Conservation (phyloP, 2,329 filamentous ascomycete genomes). For the Botrytis galanthina region DNA sequence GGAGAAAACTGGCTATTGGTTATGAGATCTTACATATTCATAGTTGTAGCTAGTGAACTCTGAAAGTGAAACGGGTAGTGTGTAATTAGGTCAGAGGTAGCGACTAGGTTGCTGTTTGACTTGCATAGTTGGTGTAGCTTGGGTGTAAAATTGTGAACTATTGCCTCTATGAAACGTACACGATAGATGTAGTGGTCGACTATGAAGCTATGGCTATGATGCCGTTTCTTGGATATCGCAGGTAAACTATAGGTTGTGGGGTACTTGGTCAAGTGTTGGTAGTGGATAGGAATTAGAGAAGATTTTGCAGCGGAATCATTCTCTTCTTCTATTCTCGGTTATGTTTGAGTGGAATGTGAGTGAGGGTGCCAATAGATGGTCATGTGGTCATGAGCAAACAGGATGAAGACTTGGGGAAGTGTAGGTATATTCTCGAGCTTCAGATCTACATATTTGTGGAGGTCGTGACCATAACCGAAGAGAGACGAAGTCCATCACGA, state of each 20-base stretch:
- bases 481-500: background rate
- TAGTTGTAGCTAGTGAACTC: background rate
- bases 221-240: background rate
- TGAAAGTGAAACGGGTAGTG: background rate
- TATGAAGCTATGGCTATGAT: background rate
- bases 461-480: background rate
- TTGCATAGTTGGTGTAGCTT: background rate
- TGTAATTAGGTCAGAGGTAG: background rate
- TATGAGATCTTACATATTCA: background rate
- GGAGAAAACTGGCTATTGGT: background rate
- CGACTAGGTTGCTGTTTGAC: background rate
- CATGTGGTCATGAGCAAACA: background rate
- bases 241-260: background rate
- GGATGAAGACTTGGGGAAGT: background rate
- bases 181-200: background rate
- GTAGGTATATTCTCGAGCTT: background rate
- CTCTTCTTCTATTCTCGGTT: background rate
- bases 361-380: background rate
- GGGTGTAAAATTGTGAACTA: background rate
- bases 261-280: background rate
- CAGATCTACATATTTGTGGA: background rate
- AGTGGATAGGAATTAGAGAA: background rate
- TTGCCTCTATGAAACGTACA: background rate
- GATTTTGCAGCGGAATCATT: background rate
- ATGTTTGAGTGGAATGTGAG: background rate